Percentiles rank a stretch among this genome's conserved stretches.
Conservation (phyloP, 495 filamentous ascomycete species). For the Alectoria sarmentosa region DNA sequence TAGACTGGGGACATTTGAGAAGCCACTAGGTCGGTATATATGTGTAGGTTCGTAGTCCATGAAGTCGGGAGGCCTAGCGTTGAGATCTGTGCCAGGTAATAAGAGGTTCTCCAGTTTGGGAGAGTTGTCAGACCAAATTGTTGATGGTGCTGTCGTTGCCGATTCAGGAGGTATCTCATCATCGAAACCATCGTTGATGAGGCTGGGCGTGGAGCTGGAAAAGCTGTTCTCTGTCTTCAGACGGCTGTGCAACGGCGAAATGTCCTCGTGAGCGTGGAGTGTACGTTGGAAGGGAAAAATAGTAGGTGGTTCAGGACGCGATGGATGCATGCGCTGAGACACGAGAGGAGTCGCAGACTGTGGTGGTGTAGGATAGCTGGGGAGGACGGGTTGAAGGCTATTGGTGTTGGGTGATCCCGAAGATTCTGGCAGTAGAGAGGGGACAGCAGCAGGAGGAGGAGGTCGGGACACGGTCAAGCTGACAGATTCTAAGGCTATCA, state of each 20-base stretch:
- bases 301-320: not conserved
- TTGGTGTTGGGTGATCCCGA: constrained; percentile 3
- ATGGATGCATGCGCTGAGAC: constrained; percentile 1
- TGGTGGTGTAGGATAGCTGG: constrained; percentile 5
- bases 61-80: constrained; percentile 31
- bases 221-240: constrained; percentile 11
- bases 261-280: not conserved
- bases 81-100: constrained; percentile 39
- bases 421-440: not conserved
- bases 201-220: constrained; percentile 22
- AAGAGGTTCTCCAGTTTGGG: constrained; percentile 39
- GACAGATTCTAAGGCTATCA: constrained; percentile 9
- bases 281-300: not conserved
- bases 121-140: constrained; percentile 35
- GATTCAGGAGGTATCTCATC: constrained; percentile 28
- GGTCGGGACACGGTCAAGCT: constrained; percentile 3
- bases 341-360: constrained; percentile 15
- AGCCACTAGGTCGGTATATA: not conserved
- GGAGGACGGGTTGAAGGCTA: not conserved
- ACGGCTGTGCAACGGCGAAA: not conserved
- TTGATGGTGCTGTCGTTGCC: constrained; percentile 30
- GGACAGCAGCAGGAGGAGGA: constrained; percentile 21
- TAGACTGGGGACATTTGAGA: not conserved
- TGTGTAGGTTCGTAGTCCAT: constrained; percentile 26
- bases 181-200: constrained; percentile 31